Evolutionary conservation across 345 rosid genomes (phyloP).

Genomic region (Odontarrhena argentea): DNA sequence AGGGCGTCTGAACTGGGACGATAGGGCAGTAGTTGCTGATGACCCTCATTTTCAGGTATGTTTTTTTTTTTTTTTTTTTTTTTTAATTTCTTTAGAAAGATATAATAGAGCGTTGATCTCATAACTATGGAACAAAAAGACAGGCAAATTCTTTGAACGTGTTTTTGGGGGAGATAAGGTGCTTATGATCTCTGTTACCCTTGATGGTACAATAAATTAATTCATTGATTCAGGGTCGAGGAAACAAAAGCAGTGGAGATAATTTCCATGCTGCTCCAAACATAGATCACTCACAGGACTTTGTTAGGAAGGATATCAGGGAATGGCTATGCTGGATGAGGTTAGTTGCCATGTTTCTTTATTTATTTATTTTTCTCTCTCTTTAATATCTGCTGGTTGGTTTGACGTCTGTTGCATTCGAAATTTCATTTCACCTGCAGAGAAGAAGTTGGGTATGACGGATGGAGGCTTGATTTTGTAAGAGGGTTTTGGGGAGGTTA

Average conservation of each 20-base stretch:
- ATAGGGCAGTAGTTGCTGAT: slow-evolving; percentile 86
- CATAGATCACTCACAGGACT: slow-evolving; percentile 97
- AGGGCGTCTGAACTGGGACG: slow-evolving; percentile 95
- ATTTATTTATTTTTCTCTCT: background rate
- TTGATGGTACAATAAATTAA: slow-evolving; percentile 10
- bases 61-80: background rate
- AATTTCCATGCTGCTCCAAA: slow-evolving; percentile 98
- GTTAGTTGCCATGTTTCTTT: slow-evolving; percentile 40
- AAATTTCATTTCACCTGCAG: slow-evolving; percentile 47
- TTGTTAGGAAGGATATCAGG: slow-evolving; percentile 88
- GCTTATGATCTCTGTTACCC: slow-evolving; percentile 24
- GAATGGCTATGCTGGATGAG: slow-evolving; percentile 97
- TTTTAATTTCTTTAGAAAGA: background rate
- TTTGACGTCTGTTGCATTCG: slow-evolving; percentile 12
- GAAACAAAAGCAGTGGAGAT: slow-evolving; percentile 98
- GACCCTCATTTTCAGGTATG: slow-evolving; percentile 97
- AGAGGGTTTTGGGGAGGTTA: slow-evolving; percentile 99
- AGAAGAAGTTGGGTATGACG: slow-evolving; percentile 93
- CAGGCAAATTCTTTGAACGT: slow-evolving; percentile 9
- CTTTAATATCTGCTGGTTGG: slow-evolving; percentile 6
- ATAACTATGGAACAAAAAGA: background rate
- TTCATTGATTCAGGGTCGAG: slow-evolving; percentile 70
- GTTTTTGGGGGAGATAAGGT: background rate
- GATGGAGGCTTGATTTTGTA: slow-evolving; percentile 98
- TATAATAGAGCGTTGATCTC: slow-evolving; percentile 20